phyloP scores from a whole-genome alignment of 2,329 filamentous ascomycete species.

The Apiospora hydei region DNA sequence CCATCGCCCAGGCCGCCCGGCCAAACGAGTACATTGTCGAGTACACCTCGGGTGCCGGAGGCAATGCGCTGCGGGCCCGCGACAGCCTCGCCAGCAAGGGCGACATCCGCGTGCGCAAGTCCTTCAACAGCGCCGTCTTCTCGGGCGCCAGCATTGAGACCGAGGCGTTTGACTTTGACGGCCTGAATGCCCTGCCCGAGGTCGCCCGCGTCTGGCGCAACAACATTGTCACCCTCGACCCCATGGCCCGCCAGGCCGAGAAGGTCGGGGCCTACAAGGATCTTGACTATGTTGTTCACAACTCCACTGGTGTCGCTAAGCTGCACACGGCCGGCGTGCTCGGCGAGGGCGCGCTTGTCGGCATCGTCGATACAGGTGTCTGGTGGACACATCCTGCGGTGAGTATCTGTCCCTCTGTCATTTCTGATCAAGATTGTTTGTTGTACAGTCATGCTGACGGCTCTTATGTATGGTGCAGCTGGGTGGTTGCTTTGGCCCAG shows the following conservation, averaged over 20 bases:
- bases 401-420: conserved; percentile 5
- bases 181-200: conserved; percentile 42
- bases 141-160: conserved; percentile 41
- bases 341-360: conserved; percentile 32
- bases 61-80: not conserved
- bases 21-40: conserved; percentile 2
- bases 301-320: conserved; percentile 33
- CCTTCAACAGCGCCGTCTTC: conserved; percentile 39
- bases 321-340: conserved; percentile 31
- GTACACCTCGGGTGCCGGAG: not conserved
- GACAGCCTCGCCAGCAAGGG: conserved; percentile 16
- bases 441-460: not conserved
- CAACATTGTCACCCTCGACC: conserved; percentile 30
- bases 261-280: conserved; percentile 25
- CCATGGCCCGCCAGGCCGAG: conserved; percentile 26
- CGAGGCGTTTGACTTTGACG: conserved; percentile 38
- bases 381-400: conserved; percentile 30
- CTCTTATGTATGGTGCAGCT: conserved; percentile 15
- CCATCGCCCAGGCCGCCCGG: conserved; percentile 7
- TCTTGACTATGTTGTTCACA: conserved; percentile 31
- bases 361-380: conserved; percentile 32
- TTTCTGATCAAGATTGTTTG: not conserved
- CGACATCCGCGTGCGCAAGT: conserved; percentile 34
- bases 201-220: conserved; percentile 39
- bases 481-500: conserved; percentile 32